phyloP scores from a whole-genome alignment of 495 filamentous ascomycete genomes.

The Glonium stellatum region DNA sequence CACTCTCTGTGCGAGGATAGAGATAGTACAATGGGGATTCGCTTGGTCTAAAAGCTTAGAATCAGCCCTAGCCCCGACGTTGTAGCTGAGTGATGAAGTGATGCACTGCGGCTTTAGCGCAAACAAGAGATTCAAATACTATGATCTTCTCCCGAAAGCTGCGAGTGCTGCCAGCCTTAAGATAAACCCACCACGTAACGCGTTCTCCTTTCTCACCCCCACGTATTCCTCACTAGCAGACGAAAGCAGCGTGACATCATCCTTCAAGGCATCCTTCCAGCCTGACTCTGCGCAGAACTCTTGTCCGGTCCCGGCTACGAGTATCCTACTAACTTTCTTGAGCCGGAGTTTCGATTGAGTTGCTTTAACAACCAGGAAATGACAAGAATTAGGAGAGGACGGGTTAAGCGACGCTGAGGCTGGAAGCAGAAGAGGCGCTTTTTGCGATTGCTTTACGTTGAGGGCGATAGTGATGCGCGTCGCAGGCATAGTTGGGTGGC shows the following conservation, averaged over 20 bases:
- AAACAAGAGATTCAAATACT: not conserved
- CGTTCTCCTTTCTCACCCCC: conserved; percentile 20
- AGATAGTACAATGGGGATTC: conserved; percentile 10
- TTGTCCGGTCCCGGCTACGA: conserved; percentile 29
- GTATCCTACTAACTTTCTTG: conserved; percentile 33
- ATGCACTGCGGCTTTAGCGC: not conserved
- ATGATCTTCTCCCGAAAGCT: not conserved
- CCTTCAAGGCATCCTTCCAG: conserved; percentile 23
- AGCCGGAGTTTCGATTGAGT: conserved; percentile 35
- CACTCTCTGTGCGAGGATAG: conserved; percentile 27
- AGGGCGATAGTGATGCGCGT: conserved; percentile 25
- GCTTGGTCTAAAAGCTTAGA: not conserved
- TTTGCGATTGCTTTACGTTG: conserved; percentile 24
- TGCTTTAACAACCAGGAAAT: conserved; percentile 26
- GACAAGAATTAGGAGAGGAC: not conserved
- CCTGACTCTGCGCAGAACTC: conserved; percentile 31
- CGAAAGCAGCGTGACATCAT: conserved; percentile 31
- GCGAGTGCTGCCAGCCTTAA: not conserved
- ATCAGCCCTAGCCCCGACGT: not conserved
- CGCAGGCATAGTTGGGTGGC: conserved; percentile 14
- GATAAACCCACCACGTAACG: not conserved
- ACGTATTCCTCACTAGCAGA: conserved; percentile 36
- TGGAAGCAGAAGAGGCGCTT: conserved; percentile 25
- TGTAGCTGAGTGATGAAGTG: not conserved
- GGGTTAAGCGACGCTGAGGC: conserved; percentile 19